Conservation (phyloP, 495 filamentous ascomycete species). For the Cryomyces antarcticus region DNA sequence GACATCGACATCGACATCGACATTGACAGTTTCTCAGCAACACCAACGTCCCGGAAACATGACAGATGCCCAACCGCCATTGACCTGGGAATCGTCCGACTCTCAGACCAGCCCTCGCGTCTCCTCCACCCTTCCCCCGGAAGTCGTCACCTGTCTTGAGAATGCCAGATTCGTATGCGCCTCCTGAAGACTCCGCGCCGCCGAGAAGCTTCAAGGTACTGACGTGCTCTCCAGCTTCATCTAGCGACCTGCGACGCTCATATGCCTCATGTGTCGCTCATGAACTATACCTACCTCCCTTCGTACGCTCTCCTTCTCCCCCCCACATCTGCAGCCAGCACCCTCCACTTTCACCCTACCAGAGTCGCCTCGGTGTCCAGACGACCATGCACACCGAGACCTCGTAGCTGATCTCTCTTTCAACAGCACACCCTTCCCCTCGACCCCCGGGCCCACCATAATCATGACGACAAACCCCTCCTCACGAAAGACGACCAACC, state of each 20-base stretch:
- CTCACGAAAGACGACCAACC: conserved; percentile 75
- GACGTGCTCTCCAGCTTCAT: conserved; percentile 51
- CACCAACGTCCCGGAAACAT: neutral
- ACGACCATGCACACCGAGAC: too few species aligned
- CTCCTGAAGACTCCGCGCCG: neutral
- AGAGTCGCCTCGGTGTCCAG: too few species aligned
- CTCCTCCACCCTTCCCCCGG: conserved; percentile 47
- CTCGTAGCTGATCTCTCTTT: too few species aligned
- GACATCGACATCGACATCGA: too few species aligned
- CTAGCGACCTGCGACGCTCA: conserved; percentile 72
- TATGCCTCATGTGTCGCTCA: conserved; percentile 82
- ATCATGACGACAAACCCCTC: conserved; percentile 86
- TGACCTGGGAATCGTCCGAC: conserved; percentile 8
- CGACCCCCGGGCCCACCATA: conserved; percentile 35
- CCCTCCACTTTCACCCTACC: too few species aligned
- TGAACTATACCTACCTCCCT: conserved; percentile 98
- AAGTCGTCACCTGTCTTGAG: conserved; percentile 77
- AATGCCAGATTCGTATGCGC: conserved; percentile 75
- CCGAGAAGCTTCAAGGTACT: neutral
- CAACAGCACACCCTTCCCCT: conserved; percentile 2
- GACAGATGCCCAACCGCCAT: conserved; percentile 6
- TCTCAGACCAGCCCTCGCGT: conserved; percentile 27
- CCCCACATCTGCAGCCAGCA: conserved; percentile 2
- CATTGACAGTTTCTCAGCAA: neutral
- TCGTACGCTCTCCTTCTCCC: conserved; percentile 35